Percentiles rank a stretch among this genome's conserved stretches.
Conservation (phyloP, 768 basidiomycete genomes). For the Hygrophorus pudorinus region DNA sequence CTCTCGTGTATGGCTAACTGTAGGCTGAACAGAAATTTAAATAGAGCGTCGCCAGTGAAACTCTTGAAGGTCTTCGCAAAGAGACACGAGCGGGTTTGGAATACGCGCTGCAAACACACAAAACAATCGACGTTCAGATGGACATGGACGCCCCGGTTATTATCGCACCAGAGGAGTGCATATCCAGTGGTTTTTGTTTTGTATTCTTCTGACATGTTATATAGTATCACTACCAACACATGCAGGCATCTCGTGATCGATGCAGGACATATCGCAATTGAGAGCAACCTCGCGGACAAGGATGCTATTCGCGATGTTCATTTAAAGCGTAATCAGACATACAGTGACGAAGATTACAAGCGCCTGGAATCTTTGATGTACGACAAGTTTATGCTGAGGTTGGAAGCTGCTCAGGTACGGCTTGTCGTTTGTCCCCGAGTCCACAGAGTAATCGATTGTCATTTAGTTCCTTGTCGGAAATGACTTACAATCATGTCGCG, state of each 20-base stretch:
- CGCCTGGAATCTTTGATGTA: slow-evolving; percentile 91
- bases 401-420: slow-evolving; percentile 83
- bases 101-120: slow-evolving; percentile 86
- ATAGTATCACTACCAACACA: slow-evolving; percentile 61
- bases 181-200: slow-evolving; percentile 2
- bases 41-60: slow-evolving; percentile 85
- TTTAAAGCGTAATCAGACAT: slow-evolving; percentile 74
- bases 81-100: slow-evolving; percentile 93
- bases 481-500: slow-evolving; percentile 69
- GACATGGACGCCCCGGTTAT: slow-evolving; percentile 97
- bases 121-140: slow-evolving; percentile 92
- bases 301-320: slow-evolving; percentile 66
- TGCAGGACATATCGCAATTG: slow-evolving; percentile 92
- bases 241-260: slow-evolving; percentile 89
- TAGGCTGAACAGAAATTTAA: slow-evolving; percentile 3
- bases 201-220: slow-evolving; percentile 6
- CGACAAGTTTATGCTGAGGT: slow-evolving; percentile 73
- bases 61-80: slow-evolving; percentile 85
- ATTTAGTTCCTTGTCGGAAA: slow-evolving; percentile 91
- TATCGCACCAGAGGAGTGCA: slow-evolving; percentile 89
- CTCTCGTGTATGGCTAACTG: neutral
- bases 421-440: neutral
- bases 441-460: slow-evolving; percentile 25
- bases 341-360: slow-evolving; percentile 79
- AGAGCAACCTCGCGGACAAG: slow-evolving; percentile 84